Evolutionary conservation across 2,329 filamentous ascomycete species (phyloP), one percentile per base, ranked within the genome.

Genomic region (Talaromyces funiculosus): DNA sequence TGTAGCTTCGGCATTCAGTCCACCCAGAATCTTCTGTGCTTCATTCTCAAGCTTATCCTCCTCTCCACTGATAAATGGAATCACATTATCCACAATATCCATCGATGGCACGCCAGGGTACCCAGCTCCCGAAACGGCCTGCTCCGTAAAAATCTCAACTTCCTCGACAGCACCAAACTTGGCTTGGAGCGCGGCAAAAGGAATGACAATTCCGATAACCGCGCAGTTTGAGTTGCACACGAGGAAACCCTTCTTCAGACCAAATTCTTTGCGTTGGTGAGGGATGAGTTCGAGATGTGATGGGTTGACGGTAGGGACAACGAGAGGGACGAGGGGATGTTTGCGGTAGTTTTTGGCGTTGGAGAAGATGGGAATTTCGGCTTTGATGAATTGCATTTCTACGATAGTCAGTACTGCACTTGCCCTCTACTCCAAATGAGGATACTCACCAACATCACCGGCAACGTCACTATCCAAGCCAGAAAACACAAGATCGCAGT

Each of bases 141-240:
- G 94, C 83, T 96, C 87, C 45, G 94, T 97, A 68, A 97, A 92
- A 57, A 97, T 90, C 63, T 90, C 88, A 67, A 96, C 89, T 68
- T 82, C 78, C 65, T 84, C 81, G 31, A 88, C 81, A n/a, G 88
- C 86, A 47, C 93, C 94, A 70, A 97, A 96, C 68, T 85, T 86
- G 57, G 87, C 85, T 75, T 96, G 90, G 37, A 97, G 85, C 16
- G 93, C 93, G 10, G 92, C 92, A 71, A 97, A 93, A 24, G 94
- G 94, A 64, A 96, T 95, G 63, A 97, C 93, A 61, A 97, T 86
- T 53, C 93, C 93, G 69, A 97, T 96, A 71, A 97, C 93, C 60
- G 93, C 93, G 78, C 94, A 99, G 80, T 97, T 97, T 66, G 91
- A 96, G 81, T 97, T 97, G 84, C 93, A 97, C 63, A 97, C 91